phyloP scores from a whole-genome alignment of 2,329 filamentous ascomycete species.

The Cryphonectria parasitica region DNA sequence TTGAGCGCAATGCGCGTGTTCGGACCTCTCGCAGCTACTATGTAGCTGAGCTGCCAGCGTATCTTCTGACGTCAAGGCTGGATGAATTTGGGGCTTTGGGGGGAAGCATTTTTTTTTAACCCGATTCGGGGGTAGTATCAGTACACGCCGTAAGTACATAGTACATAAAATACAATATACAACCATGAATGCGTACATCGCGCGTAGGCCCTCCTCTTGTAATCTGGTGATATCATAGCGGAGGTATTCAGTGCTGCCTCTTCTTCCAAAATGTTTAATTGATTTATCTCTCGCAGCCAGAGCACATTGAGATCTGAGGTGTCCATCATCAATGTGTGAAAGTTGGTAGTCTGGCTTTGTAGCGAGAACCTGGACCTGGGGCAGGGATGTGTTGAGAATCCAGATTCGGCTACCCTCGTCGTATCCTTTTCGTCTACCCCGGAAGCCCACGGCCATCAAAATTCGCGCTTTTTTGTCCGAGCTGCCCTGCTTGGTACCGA shows the following conservation, averaged over 20 bases:
- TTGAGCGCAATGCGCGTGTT: not conserved
- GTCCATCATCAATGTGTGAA: not conserved
- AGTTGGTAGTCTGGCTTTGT: not conserved
- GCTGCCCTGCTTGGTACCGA: conserved; percentile 29
- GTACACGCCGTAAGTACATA: not conserved
- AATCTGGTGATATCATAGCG: not conserved
- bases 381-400: conserved; percentile 13
- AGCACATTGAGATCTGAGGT: not conserved
- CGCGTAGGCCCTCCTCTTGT: no score
- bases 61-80: conserved; percentile 11
- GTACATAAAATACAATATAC: not conserved
- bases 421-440: conserved; percentile 13
- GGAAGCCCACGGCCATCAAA: conserved; percentile 16
- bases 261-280: not conserved
- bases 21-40: not conserved
- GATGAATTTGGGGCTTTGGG: not conserved
- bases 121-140: not conserved
- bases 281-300: not conserved
- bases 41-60: not conserved
- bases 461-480: conserved; percentile 32
- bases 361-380: not conserved
- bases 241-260: not conserved
- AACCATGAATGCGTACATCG: no score
- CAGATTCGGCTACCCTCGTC: conserved; percentile 9
- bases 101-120: not conserved